Evolutionary conservation across 768 basidiomycete genomes (phyloP).

Genomic region (Dioszegia crocea): DNA sequence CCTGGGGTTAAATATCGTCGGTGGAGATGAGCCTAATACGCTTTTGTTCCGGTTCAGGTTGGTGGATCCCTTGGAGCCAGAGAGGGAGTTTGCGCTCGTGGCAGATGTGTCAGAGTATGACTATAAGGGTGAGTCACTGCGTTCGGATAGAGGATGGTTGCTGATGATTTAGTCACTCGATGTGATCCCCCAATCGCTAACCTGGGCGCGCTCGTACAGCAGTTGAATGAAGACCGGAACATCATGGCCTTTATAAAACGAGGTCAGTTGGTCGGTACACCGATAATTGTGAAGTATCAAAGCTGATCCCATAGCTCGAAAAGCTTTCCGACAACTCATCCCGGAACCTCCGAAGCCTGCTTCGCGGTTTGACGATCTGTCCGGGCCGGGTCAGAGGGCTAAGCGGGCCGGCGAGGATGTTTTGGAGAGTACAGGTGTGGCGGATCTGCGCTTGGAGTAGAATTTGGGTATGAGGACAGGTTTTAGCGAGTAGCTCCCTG

Average conservation of each 20-base stretch:
- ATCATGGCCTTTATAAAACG: conserved; percentile 67
- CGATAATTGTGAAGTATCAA: background rate
- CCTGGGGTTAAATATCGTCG: conserved; percentile 61
- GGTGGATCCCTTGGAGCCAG: conserved; percentile 59
- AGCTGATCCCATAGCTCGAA: conserved; percentile 26
- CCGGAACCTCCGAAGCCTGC: conserved; percentile 18
- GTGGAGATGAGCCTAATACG: conserved; percentile 69
- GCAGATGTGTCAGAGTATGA: conserved; percentile 63
- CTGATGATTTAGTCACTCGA: conserved; percentile 62
- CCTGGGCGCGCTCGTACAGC: conserved; percentile 64
- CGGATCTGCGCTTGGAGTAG: background rate
- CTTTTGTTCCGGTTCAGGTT: conserved; percentile 69
- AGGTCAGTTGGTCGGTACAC: conserved; percentile 33
- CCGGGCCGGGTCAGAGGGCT: conserved; percentile 19
- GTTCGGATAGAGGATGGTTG: background rate
- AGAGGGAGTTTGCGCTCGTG: conserved; percentile 67
- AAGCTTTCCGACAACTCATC: conserved; percentile 34
- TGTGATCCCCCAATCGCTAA: conserved; percentile 66
- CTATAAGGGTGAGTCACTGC: conserved; percentile 61
- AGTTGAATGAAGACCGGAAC: conserved; percentile 67
- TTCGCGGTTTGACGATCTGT: conserved; percentile 32
- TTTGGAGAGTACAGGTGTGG: background rate
- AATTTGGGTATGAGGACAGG: background rate
- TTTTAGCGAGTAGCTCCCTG: too few relatives aligned
- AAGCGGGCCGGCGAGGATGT: background rate